phyloP scores from a whole-genome alignment of 1,284 basidiomycete species.

The Tremellales sp. region DNA sequence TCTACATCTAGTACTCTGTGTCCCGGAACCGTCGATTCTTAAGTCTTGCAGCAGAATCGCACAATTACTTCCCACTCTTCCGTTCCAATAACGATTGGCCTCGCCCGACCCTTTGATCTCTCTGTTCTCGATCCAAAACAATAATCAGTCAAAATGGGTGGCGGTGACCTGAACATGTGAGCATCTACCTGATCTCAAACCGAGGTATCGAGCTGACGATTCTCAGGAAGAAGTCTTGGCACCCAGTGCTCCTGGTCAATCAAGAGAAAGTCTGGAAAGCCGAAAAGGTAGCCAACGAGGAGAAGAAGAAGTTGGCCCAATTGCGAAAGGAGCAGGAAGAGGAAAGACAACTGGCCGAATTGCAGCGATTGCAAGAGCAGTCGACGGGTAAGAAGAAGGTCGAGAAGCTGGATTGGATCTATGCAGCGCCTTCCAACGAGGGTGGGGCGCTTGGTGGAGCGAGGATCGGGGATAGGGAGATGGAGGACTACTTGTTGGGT shows the following conservation, averaged over 20 bases:
- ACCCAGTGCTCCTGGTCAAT: constrained; percentile 94
- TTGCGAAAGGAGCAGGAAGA: constrained; percentile 96
- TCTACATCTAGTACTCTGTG: no score
- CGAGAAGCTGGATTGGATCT: constrained; percentile 99
- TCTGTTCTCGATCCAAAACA: neutral
- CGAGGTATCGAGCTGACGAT: constrained; percentile 37
- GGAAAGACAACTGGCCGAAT: constrained; percentile 90
- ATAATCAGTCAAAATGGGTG: constrained; percentile 72
- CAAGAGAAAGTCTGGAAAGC: constrained; percentile 99
- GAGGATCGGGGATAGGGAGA: constrained; percentile 62
- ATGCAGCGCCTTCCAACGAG: constrained; percentile 84
- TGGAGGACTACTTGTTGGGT: constrained; percentile 96
- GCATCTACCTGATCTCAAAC: constrained; percentile 31
- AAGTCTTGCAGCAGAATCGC: neutral
- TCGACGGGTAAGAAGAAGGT: constrained; percentile 90
- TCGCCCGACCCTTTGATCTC: neutral
- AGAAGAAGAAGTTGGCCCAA: constrained; percentile 96
- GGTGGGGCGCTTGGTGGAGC: constrained; percentile 61
- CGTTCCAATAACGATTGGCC: neutral
- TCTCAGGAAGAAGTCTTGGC: constrained; percentile 94
- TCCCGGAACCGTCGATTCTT: no score
- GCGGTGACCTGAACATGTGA: constrained; percentile 55
- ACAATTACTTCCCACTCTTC: neutral
- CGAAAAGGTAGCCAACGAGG: constrained; percentile 93
- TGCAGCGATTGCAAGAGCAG: constrained; percentile 88